Evolutionary conservation across 495 filamentous ascomycete genomes (phyloP).

Genomic region (Xylaria telfairii): DNA sequence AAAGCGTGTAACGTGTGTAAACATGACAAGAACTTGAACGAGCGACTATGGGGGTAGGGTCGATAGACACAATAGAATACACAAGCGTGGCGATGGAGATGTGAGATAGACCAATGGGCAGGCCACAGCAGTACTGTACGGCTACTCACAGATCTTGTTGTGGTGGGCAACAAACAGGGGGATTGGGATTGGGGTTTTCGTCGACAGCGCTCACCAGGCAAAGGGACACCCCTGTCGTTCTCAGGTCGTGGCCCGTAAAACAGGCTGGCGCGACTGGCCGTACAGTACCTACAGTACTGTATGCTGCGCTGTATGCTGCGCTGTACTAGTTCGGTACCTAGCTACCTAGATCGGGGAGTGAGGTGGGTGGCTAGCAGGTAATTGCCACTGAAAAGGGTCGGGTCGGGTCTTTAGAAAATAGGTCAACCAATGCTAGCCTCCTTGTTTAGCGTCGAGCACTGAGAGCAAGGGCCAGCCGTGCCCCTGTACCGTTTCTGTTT

Average conservation of each 20-base stretch:
- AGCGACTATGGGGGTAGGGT: background rate
- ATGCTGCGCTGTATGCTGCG: background rate
- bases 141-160: slow-evolving; percentile 25
- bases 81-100: slow-evolving; percentile 9
- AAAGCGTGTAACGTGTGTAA: background rate
- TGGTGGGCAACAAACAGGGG: slow-evolving; percentile 26
- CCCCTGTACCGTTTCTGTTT: slow-evolving; percentile 17
- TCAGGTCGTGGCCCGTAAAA: slow-evolving; percentile 17
- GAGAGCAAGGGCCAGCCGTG: background rate
- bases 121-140: background rate
- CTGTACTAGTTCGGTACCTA: background rate
- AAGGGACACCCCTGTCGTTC: slow-evolving; percentile 18
- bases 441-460: slow-evolving; percentile 8
- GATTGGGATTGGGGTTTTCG: background rate
- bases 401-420: background rate
- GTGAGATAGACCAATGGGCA: slow-evolving; percentile 18
- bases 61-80: background rate
- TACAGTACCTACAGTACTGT: too few relatives aligned
- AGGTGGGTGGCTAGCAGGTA: background rate
- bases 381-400: background rate
- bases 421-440: background rate
- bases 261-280: slow-evolving; percentile 7
- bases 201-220: background rate
- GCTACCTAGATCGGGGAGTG: background rate
- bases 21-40: background rate